Evolutionary conservation across 2,329 filamentous ascomycete genomes (phyloP), one percentile per base, ranked within the genome.

Genomic region (Phaeophleospora eucalypticola): DNA sequence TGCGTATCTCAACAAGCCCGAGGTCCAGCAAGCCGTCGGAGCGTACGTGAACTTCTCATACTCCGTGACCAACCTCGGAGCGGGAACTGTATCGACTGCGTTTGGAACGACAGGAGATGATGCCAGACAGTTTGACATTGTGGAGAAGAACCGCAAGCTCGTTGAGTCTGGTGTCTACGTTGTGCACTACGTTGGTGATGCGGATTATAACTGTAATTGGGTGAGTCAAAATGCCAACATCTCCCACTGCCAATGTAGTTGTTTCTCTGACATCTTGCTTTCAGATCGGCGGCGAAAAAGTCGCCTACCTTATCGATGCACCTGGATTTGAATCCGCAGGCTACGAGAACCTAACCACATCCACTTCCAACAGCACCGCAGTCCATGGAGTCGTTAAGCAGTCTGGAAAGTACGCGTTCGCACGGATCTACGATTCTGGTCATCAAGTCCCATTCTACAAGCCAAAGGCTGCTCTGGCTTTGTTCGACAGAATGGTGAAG

Each of bases 31-130:
- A 9, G 79, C 79, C 0, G 74, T 84, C 46, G 80, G 81, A 12
- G 80, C 77, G 0, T 78, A 67, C 56, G 72, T 73, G 43, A 84
- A 83, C 60, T 85, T 76, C 66, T 77, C 76, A 3, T 62, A 64
- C 3, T 66, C 62, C 3, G 45, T 46, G 21, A 73, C 71, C 45
- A 71, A 63, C 48, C 84, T 76, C 64, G 76, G 76, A 3, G 59
- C 62, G 2, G 71, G 62, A 45, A 66, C 71, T 0, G 74, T 78
- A 1, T 58, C 58, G 20, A 55, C 48, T 3, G 71, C 72, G 1
- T 79, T 79, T 54, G 62, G 58, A 0, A 66, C 57, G 6, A 77
- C 75, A 0, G 75, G 75, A 9, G 76, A 79, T 46, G 73, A 76
- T 49, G 71, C 68, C 41, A 66, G 73, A n/a, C 66, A 70, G 35